Evolutionary conservation across 176 grass and related monocot genomes (phyloP), one percentile per base, ranked within the genome.

Genomic region (Aechmea fasciata): DNA sequence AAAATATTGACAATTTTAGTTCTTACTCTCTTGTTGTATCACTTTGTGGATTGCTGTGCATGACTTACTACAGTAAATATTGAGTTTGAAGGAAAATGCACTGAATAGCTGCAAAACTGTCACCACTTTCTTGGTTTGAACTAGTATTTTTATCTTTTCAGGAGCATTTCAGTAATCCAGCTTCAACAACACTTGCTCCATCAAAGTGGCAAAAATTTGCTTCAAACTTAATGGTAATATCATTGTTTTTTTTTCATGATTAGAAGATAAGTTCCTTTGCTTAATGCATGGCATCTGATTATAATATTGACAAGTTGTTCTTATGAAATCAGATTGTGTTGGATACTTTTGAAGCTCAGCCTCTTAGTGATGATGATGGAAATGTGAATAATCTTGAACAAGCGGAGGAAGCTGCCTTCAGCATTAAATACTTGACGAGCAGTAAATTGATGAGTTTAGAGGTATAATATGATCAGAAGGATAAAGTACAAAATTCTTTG

Each of bases 401-500:
- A 68, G 79, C 89, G 70, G 91, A 96, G 80, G 92, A 97, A 71
- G 79, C 84, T 17, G 79, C 86, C 67, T 97, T 97, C 70, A 97
- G 85, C 74, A 97, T 89, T 52, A 97, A 97, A 80, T 97, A 92
- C 79, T 79, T 97, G 59, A 97, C 94, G 52, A 92, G 94, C 51
- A 97, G 89, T 87, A 97, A 97, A 74, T 83, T 97, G 73, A 90
- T 97, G 94, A 89, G 94, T 64, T 85, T 97, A 75, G 94, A 97
- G 92, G 92, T 96, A 84, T 79, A 41, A 71, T 52, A n/a, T 76
- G 19, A 9, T 11, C 19, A 51, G 50, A 82, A 76, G 61, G 25
- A 51, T 10, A 20, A 48, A 65, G 52, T 82, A 69, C 47, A 52
- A 48, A 11, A 47, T 49, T 51, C 8, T 11, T 48, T 53, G 15